phyloP scores from a whole-genome alignment of 768 basidiomycete genomes.

The Suillus paluster region DNA sequence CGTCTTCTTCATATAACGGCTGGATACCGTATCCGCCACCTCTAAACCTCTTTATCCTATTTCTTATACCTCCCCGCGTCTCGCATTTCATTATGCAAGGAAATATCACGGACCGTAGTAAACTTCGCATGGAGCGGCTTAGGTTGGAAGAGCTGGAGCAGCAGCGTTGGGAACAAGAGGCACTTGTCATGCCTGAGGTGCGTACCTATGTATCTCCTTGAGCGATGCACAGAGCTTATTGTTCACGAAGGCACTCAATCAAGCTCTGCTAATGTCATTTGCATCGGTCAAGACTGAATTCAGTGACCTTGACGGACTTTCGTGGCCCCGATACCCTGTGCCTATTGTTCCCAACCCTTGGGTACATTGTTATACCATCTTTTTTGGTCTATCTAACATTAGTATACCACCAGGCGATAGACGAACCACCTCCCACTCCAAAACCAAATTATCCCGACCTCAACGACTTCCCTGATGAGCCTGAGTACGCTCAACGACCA shows the following conservation, averaged over 20 bases:
- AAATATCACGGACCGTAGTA: slow-evolving; percentile 43
- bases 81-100: slow-evolving; percentile 15
- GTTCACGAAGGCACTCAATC: slow-evolving; percentile 33
- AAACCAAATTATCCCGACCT: slow-evolving; percentile 26
- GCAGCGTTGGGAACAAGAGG: slow-evolving; percentile 56
- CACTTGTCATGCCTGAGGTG: slow-evolving; percentile 62
- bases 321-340: slow-evolving; percentile 48
- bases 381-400: not conserved
- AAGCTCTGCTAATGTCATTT: slow-evolving; percentile 46
- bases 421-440: slow-evolving; percentile 32
- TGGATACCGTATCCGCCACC: slow-evolving; percentile 9
- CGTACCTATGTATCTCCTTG: not conserved
- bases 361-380: slow-evolving; percentile 20
- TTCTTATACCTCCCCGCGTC: not conserved
- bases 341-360: slow-evolving; percentile 30
- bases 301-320: slow-evolving; percentile 61
- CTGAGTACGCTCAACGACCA: slow-evolving; percentile 13
- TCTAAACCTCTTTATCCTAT: not conserved
- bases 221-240: not conserved
- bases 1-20: slow-evolving; percentile 6
- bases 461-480: slow-evolving; percentile 16
- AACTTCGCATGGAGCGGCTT: slow-evolving; percentile 51
- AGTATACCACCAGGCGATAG: slow-evolving; percentile 19
- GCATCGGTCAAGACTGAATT: slow-evolving; percentile 63
- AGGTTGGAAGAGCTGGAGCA: slow-evolving; percentile 57